A percentile compares a stretch with the other conserved stretches of the same genome.
phyloP scores from a whole-genome alignment of 345 rosid genomes.

The Syzygium grande region DNA sequence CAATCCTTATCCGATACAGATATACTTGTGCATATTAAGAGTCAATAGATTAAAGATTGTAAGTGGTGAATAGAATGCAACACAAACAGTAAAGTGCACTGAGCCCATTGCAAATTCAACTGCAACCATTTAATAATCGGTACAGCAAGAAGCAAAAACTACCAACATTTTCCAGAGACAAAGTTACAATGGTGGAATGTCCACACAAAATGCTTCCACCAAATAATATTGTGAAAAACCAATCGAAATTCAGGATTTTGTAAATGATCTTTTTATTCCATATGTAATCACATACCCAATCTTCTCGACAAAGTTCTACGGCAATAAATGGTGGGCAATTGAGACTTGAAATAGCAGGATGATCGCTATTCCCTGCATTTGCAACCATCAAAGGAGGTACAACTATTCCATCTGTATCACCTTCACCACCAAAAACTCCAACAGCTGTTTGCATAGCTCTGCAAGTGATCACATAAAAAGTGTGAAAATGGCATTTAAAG shows the following conservation, averaged over 20 bases:
- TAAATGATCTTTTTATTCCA: background rate
- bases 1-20: background rate
- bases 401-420: conserved; percentile 5
- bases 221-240: background rate
- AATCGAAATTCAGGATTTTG: background rate
- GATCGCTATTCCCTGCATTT: conserved; percentile 4
- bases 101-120: background rate
- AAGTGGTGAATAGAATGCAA: background rate
- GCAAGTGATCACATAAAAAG: background rate
- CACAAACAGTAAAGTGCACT: background rate
- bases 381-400: conserved; percentile 5
- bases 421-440: conserved; percentile 47
- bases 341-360: conserved; percentile 12
- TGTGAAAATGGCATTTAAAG: background rate
- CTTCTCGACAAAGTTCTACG: conserved; percentile 68
- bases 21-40: background rate
- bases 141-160: background rate
- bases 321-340: conserved; percentile 54
- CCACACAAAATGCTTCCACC: background rate
- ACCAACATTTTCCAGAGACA: background rate
- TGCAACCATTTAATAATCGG: background rate
- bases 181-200: background rate
- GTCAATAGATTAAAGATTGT: background rate
- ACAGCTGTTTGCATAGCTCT: conserved; percentile 81
- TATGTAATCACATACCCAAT: conserved; percentile 28